Evolutionary conservation across 176 grass and related monocot genomes (phyloP).

Genomic region (Triticum aestivum): IWGSC_CS_RefSeq_v2.1 NC_057796.1:493867909-493868408

Average conservation of each 20-base stretch:
- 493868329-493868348: not conserved
- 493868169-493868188: slow-evolving; percentile 70
- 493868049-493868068: slow-evolving; percentile 45
- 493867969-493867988: slow-evolving; percentile 17
- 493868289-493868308: not conserved
- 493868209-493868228: slow-evolving; percentile 15
- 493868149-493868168: slow-evolving; percentile 67
- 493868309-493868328: slow-evolving; percentile 11
- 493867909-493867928: slow-evolving; percentile 12
- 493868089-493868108: slow-evolving; percentile 57
- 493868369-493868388: slow-evolving; percentile 84
- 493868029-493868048: slow-evolving; percentile 5
- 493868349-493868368: slow-evolving; percentile 26
- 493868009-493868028: slow-evolving; percentile 30
- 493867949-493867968: slow-evolving; percentile 21
- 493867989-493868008: slow-evolving; percentile 28
- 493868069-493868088: slow-evolving; percentile 85
- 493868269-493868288: slow-evolving; percentile 1
- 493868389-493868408: slow-evolving; percentile 64
- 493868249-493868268: slow-evolving; percentile 10
- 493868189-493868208: slow-evolving; percentile 59
- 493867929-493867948: not conserved
- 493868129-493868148: slow-evolving; percentile 82
- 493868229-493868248: slow-evolving; percentile 14
- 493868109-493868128: slow-evolving; percentile 48